phyloP scores from a whole-genome alignment of 2,329 filamentous ascomycete species.

The Xylariomycetidae sp. region DNA sequence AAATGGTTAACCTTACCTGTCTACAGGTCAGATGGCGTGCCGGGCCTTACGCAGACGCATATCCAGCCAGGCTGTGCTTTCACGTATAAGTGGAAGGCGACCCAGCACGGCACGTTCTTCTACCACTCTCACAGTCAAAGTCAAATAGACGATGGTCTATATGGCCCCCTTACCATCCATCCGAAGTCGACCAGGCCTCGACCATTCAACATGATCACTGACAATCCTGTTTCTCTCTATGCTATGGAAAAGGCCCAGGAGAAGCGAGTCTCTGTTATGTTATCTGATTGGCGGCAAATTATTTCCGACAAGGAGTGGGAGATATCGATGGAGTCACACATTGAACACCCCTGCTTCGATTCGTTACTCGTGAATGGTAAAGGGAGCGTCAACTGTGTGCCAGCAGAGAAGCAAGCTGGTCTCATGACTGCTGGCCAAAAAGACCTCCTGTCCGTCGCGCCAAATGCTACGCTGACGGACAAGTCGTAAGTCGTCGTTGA shows the following conservation, averaged over 20 bases:
- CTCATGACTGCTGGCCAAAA: constrained; percentile 30
- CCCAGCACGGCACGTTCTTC: constrained; percentile 54
- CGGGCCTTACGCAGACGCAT: constrained; percentile 49
- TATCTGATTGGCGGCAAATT: constrained; percentile 53
- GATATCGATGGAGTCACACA: constrained; percentile 36
- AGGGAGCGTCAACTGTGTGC: constrained; percentile 48
- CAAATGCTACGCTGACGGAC: constrained; percentile 32
- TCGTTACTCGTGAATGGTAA: constrained; percentile 60
- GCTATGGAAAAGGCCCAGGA: constrained; percentile 47
- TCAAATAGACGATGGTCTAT: constrained; percentile 57
- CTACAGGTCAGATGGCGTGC: constrained; percentile 59
- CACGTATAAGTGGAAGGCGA: constrained; percentile 50
- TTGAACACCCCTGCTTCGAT: constrained; percentile 54
- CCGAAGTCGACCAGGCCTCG: constrained; percentile 26
- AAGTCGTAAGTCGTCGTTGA: constrained; percentile 31
- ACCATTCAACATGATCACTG: constrained; percentile 47
- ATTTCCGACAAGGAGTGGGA: constrained; percentile 45
- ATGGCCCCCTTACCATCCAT: constrained; percentile 37
- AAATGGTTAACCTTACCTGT: no score
- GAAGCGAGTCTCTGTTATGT: constrained; percentile 41
- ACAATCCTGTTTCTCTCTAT: constrained; percentile 30
- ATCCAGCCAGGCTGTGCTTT: constrained; percentile 46
- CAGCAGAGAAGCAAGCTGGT: constrained; percentile 36
- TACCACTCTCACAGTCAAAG: constrained; percentile 55
- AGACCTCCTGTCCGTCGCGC: constrained; percentile 21